Percentiles rank a stretch among this genome's conserved stretches.
Evolutionary conservation across 1,284 basidiomycete genomes (phyloP).

Genomic region (Grifola frondosa): DNA sequence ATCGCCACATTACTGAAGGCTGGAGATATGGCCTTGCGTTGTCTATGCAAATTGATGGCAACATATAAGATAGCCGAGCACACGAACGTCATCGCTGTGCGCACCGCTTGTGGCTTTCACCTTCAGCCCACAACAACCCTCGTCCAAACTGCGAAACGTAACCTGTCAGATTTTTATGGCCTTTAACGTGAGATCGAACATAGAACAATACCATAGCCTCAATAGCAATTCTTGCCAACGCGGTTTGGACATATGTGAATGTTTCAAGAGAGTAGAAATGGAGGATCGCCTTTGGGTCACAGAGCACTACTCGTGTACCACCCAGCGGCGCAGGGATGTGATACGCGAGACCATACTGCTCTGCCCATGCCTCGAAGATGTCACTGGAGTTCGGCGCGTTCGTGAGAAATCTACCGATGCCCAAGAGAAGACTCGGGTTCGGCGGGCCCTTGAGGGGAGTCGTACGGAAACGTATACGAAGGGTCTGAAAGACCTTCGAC

Average conservation of each 20-base stretch:
- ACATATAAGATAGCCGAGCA: too few relatives aligned
- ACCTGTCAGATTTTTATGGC: neutral
- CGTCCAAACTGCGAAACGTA: conserved; percentile 50
- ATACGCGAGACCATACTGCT: conserved; percentile 49
- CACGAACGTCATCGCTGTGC: too few relatives aligned
- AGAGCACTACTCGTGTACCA: conserved; percentile 40
- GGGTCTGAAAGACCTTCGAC: conserved; percentile 10
- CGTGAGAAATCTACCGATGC: conserved; percentile 17
- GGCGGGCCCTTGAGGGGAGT: conserved; percentile 36
- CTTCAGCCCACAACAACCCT: conserved; percentile 50
- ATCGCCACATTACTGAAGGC: conserved; percentile 43
- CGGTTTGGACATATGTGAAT: conserved; percentile 42
- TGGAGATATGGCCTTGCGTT: conserved; percentile 41
- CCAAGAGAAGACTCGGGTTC: conserved; percentile 28
- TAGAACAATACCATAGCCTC: conserved; percentile 40
- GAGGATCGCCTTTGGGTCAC: conserved; percentile 53
- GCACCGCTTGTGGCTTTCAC: conserved; percentile 45
- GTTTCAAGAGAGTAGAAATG: conserved; percentile 54
- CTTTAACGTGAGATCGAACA: neutral
- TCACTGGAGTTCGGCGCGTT: conserved; percentile 13
- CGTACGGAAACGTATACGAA: conserved; percentile 13
- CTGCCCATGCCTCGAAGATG: conserved; percentile 36
- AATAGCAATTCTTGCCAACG: conserved; percentile 36
- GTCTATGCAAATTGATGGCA: conserved; percentile 31
- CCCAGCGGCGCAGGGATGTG: conserved; percentile 43